Base-by-base conservation (phyloP, 352 stramenopile genomes). In the Phytophthora aleatoria region DNA sequence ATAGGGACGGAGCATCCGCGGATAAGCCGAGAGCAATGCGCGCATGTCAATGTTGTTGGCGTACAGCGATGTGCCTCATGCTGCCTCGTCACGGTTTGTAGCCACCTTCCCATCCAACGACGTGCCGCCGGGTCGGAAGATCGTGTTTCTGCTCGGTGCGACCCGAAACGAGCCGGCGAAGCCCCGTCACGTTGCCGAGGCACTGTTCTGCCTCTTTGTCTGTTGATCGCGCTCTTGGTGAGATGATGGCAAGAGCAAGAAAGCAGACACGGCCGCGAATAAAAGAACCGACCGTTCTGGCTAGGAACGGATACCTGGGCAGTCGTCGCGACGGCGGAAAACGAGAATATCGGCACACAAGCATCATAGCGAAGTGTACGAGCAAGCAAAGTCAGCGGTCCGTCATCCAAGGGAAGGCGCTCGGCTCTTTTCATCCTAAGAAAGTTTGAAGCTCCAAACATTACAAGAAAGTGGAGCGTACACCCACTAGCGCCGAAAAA, bases 81-180 rank as follows among this genome's bases (percentile, higher is more conserved):
- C 57, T 71, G 64, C 57, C 64, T 71, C 58, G 64, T 71, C 64
- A 43, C 57, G 35, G 50, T 47, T 48, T 67, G 64, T 71, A 71
- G 51, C 58, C 64, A 71, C 64, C 57, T 67, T 47, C 39, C 64
- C 64, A 71, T 67, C 64, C 51, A 39, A 33, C 27, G 57, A 60
- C 26, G n/a, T 63, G 63, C 43, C 63, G 38, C 26, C n/a, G 24
- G 50, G 64, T 68, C 64, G 64, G 64, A 71, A 71, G 35, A 55
- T 59, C 56, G 47, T 64, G 61, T 69, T 64, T 69, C 61, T 69
- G 49, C 57, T 43, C 62, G 49, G 35, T 50, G 45, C 62, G 55
- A 64, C 54, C 47, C 15, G n/a, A 35, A 33, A 39, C 61, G 41
- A 64, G 61, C 61, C 62, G 41, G 54, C 41, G 48, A 51, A 50